phyloP scores from a whole-genome alignment of 257 asterid genomes.

The Solanum appendiculatum region DNA sequence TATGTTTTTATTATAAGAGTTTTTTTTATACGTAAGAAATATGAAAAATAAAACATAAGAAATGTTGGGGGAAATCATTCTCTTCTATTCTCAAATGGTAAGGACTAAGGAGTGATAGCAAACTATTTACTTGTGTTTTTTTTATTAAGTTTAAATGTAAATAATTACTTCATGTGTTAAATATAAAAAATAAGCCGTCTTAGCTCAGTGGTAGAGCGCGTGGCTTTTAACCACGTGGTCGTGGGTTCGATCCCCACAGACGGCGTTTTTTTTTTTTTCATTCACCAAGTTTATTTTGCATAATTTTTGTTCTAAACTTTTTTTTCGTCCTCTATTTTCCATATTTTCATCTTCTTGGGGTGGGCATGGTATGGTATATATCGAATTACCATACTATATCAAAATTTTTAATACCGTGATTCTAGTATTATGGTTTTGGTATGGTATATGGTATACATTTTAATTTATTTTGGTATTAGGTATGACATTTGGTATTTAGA shows the following conservation, averaged over 20 bases:
- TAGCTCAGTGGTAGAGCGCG: constrained; percentile 99
- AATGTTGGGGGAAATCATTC: neutral
- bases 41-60: too few species aligned
- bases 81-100: neutral
- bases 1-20: neutral
- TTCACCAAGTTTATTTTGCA: neutral
- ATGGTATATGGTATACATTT: too few species aligned
- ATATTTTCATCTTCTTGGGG: neutral
- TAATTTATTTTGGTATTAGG: too few species aligned
- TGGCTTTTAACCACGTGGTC: constrained; percentile 99
- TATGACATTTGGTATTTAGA: too few species aligned
- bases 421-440: too few species aligned
- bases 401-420: too few species aligned
- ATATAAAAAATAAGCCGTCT: constrained; percentile 25
- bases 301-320: too few species aligned
- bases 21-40: too few species aligned
- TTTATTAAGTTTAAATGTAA: too few species aligned
- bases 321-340: neutral
- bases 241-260: constrained; percentile 74
- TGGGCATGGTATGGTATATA: too few species aligned
- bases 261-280: neutral
- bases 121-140: neutral
- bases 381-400: too few species aligned
- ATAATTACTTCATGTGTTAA: too few species aligned
- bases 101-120: neutral